phyloP scores from a whole-genome alignment of 306 rosid species.

The Astragalus glycyphyllos region DNA sequence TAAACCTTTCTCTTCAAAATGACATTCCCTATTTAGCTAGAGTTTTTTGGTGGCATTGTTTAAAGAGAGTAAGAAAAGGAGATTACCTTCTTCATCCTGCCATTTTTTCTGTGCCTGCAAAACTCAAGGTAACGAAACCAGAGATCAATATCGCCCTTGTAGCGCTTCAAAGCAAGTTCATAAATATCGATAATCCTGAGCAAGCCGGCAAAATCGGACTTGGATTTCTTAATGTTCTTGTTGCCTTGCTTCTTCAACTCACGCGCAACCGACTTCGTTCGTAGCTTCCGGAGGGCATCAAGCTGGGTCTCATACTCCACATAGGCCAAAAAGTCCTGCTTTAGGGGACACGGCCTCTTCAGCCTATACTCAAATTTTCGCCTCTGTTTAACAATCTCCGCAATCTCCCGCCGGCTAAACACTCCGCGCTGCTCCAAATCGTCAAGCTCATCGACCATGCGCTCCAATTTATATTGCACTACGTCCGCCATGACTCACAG shows the following conservation, averaged over 20 bases:
- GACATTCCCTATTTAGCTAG: neutral
- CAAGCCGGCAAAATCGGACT: slow-evolving; percentile 46
- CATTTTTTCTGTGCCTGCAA: slow-evolving; percentile 65
- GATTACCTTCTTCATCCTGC: slow-evolving; percentile 81
- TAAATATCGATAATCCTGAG: slow-evolving; percentile 44
- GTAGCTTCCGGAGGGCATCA: slow-evolving; percentile 49
- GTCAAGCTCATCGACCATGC: slow-evolving; percentile 55
- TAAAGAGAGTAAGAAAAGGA: neutral
- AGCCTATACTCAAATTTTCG: slow-evolving; percentile 54
- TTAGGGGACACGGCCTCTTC: slow-evolving; percentile 48
- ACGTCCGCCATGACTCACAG: slow-evolving; percentile 49
- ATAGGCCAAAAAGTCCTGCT: slow-evolving; percentile 49
- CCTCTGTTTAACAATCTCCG: slow-evolving; percentile 54
- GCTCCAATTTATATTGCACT: slow-evolving; percentile 54
- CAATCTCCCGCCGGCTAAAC: slow-evolving; percentile 51
- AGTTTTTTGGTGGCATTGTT: neutral
- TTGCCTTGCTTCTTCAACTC: slow-evolving; percentile 45
- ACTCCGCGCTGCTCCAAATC: slow-evolving; percentile 55
- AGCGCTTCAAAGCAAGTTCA: slow-evolving; percentile 54
- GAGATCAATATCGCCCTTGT: slow-evolving; percentile 51
- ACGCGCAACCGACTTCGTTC: slow-evolving; percentile 47
- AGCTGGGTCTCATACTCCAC: slow-evolving; percentile 54
- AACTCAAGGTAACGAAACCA: slow-evolving; percentile 70
- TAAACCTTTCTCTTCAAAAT: neutral
- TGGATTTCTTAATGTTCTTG: slow-evolving; percentile 47